These are phyloP conservation scores for Aphanoascus verrucosus DNA, from an alignment of 2,329 filamentous ascomycete genomes.

Conservation along the genomic window DNA sequence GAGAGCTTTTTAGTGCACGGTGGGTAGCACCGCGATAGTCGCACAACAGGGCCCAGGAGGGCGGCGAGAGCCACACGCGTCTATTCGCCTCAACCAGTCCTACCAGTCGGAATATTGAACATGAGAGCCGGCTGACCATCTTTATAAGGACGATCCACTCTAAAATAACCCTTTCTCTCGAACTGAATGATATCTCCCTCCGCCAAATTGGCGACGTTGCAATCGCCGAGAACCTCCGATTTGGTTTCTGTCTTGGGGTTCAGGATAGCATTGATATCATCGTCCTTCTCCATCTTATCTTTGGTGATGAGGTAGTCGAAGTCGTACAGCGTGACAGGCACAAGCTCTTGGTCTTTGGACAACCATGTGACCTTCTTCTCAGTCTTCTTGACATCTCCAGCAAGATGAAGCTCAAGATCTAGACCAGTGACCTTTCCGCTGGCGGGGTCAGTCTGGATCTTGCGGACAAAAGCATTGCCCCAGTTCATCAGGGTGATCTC, in stretches of 20 bases:
- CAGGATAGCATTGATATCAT: constrained; percentile 72
- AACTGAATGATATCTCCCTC: constrained; percentile 90
- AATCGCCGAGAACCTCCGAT: constrained; percentile 67
- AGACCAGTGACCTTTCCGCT: constrained; percentile 55
- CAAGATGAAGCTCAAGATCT: constrained; percentile 76
- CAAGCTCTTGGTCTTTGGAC: constrained; percentile 62
- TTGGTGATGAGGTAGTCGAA: constrained; percentile 95
- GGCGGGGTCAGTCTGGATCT: constrained; percentile 39
- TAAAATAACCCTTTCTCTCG: constrained; percentile 84
- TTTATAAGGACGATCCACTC: constrained; percentile 58
- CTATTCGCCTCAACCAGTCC: constrained; percentile 22
- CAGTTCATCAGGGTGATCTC: constrained; percentile 46
- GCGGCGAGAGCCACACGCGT: neutral
- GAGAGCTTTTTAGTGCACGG: too few relatives aligned
- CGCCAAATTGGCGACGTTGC: constrained; percentile 66
- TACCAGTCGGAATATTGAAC: constrained; percentile 61
- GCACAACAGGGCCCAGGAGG: neutral
- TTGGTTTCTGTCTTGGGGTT: constrained; percentile 64
- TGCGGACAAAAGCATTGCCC: constrained; percentile 52
- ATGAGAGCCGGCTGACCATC: constrained; percentile 52
- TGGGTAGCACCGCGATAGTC: too few relatives aligned
- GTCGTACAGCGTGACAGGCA: constrained; percentile 78
- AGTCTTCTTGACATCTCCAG: constrained; percentile 88
- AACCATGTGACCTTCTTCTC: constrained; percentile 97
- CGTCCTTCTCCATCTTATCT: constrained; percentile 83